Evolutionary conservation across 495 filamentous ascomycete species (phyloP), one percentile per base, ranked within the genome.

Genomic region (Aspergillus incahuasiensis): DNA sequence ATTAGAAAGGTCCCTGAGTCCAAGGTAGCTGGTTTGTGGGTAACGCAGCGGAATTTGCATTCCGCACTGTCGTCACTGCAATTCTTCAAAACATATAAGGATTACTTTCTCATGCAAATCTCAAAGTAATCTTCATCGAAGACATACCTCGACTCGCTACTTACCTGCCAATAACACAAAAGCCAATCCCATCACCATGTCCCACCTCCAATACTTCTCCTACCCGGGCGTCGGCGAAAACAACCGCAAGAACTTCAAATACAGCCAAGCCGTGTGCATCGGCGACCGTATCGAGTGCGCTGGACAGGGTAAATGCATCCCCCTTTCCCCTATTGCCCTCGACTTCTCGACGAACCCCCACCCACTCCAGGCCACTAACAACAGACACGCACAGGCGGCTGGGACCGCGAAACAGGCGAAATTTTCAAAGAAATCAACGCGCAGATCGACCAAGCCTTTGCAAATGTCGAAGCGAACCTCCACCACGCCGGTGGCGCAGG

Each of bases 271-370:
- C 9, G 76, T 80, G 6, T 71, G 80, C 8, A 65, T 83, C 18
- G 80, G 74, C 15, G 71, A 83, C 53, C 64, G 67, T 0, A 82
- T 85, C 35, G 74, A 80, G 61, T 72, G 70, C 42, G 57, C 80
- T 3, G 82, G 81, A 13, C 81, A 85, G 76, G 79, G 78, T 78
- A 63, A n/a, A n/a, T n/a, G n/a, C n/a, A n/a, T n/a, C n/a, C n/a
- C n/a, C n/a, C n/a, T n/a, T n/a, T n/a, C n/a, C n/a, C n/a, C n/a
- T n/a, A n/a, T n/a, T n/a, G n/a, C n/a, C n/a, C n/a, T n/a, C n/a
- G n/a, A n/a, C n/a, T n/a, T n/a, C n/a, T n/a, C n/a, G n/a, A n/a
- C n/a, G n/a, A n/a, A n/a, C n/a, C n/a, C n/a, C n/a, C n/a, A n/a
- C n/a, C n/a, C n/a, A n/a, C n/a, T n/a, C n/a, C n/a, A n/a, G n/a